Percentiles rank a stretch among this genome's conserved stretches.
phyloP scores from a whole-genome alignment of 768 basidiomycete genomes.

The Auriscalpium microsporum region DNA sequence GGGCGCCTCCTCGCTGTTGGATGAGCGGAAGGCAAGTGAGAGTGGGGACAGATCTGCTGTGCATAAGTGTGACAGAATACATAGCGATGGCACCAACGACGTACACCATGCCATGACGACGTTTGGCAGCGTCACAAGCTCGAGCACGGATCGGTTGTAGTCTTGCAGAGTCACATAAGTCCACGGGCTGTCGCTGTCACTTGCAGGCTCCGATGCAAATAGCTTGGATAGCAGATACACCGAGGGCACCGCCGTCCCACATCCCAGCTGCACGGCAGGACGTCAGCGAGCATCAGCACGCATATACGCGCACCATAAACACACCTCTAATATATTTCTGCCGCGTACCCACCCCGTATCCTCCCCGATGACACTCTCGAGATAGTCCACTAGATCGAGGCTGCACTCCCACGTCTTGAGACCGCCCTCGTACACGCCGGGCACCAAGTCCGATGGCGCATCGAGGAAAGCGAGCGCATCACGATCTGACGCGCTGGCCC shows the following conservation, averaged over 20 bases:
- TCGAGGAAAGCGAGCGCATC: slow-evolving; percentile 54
- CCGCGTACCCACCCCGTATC: slow-evolving; percentile 30
- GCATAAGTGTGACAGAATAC: neutral
- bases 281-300: neutral
- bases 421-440: slow-evolving; percentile 91
- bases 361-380: slow-evolving; percentile 29
- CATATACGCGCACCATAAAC: slow-evolving; percentile 11
- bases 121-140: slow-evolving; percentile 75
- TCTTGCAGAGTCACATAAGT: slow-evolving; percentile 79
- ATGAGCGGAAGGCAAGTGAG: slow-evolving; percentile 38
- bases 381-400: slow-evolving; percentile 71
- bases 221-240: slow-evolving; percentile 61
- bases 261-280: slow-evolving; percentile 60
- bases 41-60: slow-evolving; percentile 53
- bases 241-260: slow-evolving; percentile 85
- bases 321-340: slow-evolving; percentile 65
- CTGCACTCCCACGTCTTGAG: slow-evolving; percentile 98
- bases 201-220: slow-evolving; percentile 29
- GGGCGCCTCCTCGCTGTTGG: slow-evolving; percentile 19
- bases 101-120: slow-evolving; percentile 75
- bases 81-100: slow-evolving; percentile 20
- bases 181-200: slow-evolving; percentile 10
- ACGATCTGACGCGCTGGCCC: slow-evolving; percentile 3
- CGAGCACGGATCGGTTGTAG: slow-evolving; percentile 77
- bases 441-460: slow-evolving; percentile 82